Evolutionary conservation across 768 basidiomycete genomes (phyloP), one percentile per base, ranked within the genome.

Genomic region (Suillus lakei): DNA sequence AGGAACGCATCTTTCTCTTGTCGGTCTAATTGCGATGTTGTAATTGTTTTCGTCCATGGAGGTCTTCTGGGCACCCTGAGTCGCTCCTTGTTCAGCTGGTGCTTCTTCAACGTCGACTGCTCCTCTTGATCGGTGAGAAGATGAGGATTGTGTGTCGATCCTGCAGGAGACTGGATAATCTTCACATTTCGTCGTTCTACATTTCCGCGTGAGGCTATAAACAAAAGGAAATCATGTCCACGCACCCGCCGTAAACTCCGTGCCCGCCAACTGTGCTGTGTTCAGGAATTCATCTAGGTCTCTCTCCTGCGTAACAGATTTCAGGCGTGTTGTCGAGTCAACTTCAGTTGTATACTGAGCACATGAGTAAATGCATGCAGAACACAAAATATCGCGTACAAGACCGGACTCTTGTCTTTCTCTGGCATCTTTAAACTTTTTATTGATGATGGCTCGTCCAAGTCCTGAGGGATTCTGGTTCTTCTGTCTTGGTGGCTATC

Each of bases 281-380:
- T 88, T 96, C 63, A 99, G 78, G 76, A 99, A 99, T 78, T 96
- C 97, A 69, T 98, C 96, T 23, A 99, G 82, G 81, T 98, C 96
- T 63, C 88, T 83, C 79, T 99, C 97, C 79, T 99, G 96, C 0
- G 98, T 99, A 26, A 99, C 89, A 0, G 97, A 98, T 74, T 90
- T 88, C 43, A 99, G 84, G 39, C 89, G 88, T 61, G 83, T 83
- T 8, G 88, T 84, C 13, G 84, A 76, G 63, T 92, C 90, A 23
- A 88, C 60, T 71, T 97, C 95, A 2, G 92, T 89, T 5, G 87
- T 85, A 76, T 91, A 95, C 93, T 94, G 70, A 21, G 34, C 16
- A 41, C 44, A 68, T 46, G 23, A 32, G 30, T 36, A 48, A 34
- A 66, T 41, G 26, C 15, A 56, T 18, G 16, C 39, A n/a, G 56